phyloP scores from a whole-genome alignment of 2,329 filamentous ascomycete genomes.

The Xylaria sp. region DNA sequence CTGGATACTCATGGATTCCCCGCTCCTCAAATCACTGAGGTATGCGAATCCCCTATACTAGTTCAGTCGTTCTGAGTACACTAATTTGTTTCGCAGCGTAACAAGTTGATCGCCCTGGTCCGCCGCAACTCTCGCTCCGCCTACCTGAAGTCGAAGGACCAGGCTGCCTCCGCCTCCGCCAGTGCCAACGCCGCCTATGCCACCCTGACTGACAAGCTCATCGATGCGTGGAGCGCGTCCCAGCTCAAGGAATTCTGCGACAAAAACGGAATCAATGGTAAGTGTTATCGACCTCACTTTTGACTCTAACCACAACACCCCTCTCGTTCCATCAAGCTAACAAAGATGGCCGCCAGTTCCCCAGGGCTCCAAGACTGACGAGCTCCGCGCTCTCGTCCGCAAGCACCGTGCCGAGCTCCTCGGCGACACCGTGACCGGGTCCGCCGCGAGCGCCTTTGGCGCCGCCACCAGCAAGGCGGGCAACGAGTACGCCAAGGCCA shows the following conservation, averaged over 20 bases:
- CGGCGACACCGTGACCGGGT: conserved; percentile 63
- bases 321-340: conserved; percentile 18
- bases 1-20: conserved; percentile 86
- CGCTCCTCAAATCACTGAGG: conserved; percentile 76
- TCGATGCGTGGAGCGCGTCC: conserved; percentile 87
- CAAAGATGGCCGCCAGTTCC: conserved; percentile 65
- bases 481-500: conserved; percentile 77
- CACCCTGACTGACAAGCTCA: conserved; percentile 78
- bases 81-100: conserved; percentile 54
- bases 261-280: conserved; percentile 74
- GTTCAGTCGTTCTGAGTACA: neutral
- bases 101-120: conserved; percentile 85
- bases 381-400: conserved; percentile 85
- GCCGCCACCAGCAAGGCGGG: conserved; percentile 75
- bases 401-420: conserved; percentile 78
- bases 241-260: conserved; percentile 92
- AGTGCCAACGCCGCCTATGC: conserved; percentile 72
- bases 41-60: conserved; percentile 29
- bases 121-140: conserved; percentile 88
- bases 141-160: conserved; percentile 66
- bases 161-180: conserved; percentile 62
- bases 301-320: neutral
- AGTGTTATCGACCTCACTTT: conserved; percentile 1
- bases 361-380: conserved; percentile 87
- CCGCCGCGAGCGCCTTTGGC: conserved; percentile 64